Evolutionary conservation across 331 rosid species (phyloP).

Genomic region (Rhamnella rubrinervis): DNA sequence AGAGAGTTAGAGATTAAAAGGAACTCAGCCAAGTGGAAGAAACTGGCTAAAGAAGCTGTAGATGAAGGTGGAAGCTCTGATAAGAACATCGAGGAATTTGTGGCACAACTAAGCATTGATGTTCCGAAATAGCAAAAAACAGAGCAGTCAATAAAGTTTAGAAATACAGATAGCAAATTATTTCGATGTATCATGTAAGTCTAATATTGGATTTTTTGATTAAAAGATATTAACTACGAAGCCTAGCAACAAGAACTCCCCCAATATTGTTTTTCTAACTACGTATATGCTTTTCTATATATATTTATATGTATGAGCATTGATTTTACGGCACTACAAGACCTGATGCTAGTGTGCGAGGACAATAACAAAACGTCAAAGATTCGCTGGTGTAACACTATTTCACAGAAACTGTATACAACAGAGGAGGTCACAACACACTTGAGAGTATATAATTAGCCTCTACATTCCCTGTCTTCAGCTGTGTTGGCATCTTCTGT

Average conservation of each 20-base stretch:
- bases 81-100: conserved; percentile 28
- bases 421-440: not conserved
- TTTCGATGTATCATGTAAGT: not conserved
- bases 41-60: conserved; percentile 37
- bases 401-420: not conserved
- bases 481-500: conserved; percentile 57
- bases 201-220: not conserved
- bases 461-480: conserved; percentile 42
- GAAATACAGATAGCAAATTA: not conserved
- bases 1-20: conserved; percentile 25
- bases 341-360: not conserved
- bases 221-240: not conserved
- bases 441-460: not conserved
- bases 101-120: conserved; percentile 3
- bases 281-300: conserved; percentile 4
- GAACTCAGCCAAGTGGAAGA: conserved; percentile 46
- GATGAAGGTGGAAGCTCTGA: conserved; percentile 36
- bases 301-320: conserved; percentile 18
- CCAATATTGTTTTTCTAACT: not conserved
- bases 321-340: conserved; percentile 26
- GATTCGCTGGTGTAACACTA: too few relatives aligned
- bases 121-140: not conserved
- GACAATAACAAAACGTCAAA: too few relatives aligned
- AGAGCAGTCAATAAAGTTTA: not conserved
- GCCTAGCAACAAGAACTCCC: not conserved